phyloP scores from a whole-genome alignment of 2,329 filamentous ascomycete species.

The Monilinia fructigena region DNA sequence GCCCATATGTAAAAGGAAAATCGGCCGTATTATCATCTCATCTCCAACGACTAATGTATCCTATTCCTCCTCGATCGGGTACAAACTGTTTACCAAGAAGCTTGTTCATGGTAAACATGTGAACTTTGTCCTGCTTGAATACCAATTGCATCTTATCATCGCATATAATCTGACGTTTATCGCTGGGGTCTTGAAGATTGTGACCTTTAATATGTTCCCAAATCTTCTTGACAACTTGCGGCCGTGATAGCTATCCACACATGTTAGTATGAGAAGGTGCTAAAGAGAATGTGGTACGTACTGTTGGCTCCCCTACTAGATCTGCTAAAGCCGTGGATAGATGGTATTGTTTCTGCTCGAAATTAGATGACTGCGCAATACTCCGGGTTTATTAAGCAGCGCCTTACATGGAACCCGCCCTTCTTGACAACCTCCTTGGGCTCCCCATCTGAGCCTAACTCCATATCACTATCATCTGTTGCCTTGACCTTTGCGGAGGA shows the following conservation, averaged over 20 bases:
- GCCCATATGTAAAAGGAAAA: constrained; percentile 3
- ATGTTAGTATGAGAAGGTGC: constrained; percentile 20
- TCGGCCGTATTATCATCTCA: background rate
- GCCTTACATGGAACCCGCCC: constrained; percentile 79
- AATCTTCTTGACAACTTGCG: constrained; percentile 92
- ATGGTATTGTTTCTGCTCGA: constrained; percentile 65
- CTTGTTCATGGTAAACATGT: constrained; percentile 99
- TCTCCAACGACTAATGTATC: background rate
- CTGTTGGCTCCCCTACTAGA: constrained; percentile 67
- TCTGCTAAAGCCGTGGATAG: constrained; percentile 69
- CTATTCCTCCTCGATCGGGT: constrained; percentile 68
- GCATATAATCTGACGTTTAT: constrained; percentile 90
- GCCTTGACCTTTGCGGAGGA: constrained; percentile 71
- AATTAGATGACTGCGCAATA: constrained; percentile 2
- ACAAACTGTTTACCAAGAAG: constrained; percentile 88
- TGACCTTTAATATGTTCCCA: constrained; percentile 93
- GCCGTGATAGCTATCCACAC: constrained; percentile 71
- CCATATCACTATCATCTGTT: constrained; percentile 77
- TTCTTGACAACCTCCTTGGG: constrained; percentile 67
- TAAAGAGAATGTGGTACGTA: constrained; percentile 43
- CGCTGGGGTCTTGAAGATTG: constrained; percentile 82
- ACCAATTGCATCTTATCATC: constrained; percentile 89
- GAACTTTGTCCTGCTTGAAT: constrained; percentile 85
- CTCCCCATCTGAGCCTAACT: constrained; percentile 58
- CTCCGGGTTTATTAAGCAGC: constrained; percentile 35